Evolutionary conservation across 2,329 filamentous ascomycete genomes (phyloP), one percentile per base, ranked within the genome.

Genomic region (Thelonectria blattea): DNA sequence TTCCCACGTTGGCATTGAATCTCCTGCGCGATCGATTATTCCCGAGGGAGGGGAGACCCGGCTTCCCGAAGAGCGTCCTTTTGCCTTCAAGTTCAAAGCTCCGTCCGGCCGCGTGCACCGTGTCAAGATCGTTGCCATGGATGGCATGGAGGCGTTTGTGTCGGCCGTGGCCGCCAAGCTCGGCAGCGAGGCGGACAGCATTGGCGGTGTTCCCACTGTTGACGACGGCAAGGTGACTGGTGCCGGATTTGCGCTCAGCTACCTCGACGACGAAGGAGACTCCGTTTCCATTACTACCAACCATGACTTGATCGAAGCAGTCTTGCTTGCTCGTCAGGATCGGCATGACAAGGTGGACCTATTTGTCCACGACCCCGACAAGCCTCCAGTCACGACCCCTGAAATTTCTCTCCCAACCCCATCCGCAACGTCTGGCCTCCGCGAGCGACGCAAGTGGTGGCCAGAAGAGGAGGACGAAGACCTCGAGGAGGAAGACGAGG

Each of bases 51-150:
- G 75, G 2, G 82, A 89, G 48, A 47, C 64, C 22, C 83, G 88
- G 17, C 79, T 82, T 6, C 80, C 85, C 1, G 85, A 91, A 70
- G 91, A 96, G 66, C 77, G 86, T 11, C 92, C 94, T 0, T 99
- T 98, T 78, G 88, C 94, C 3, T 99, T 99, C 88, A 99, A 99
- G 78, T 99, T 99, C 85, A 98, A 98, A 82, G 93, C 95, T 2
- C 95, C 95, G 1, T 93, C 92, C 68, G 95, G 94, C 47, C 91
- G 95, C 53, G 93, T 98, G 17, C 95, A 99, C 77, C 88, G 95
- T 56, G 80, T 99, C 52, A 95, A 98, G 72, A 89, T 97, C 27
- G 82, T 88, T 55, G 90, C 93, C 11, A 87, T 90, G 20, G 87
- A 92, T 56, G 95, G 95, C 43, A 87, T 99, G 64, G 86, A 85